Evolutionary conservation across 768 basidiomycete species (phyloP).

Genomic region (Tulasnella sp.): DNA sequence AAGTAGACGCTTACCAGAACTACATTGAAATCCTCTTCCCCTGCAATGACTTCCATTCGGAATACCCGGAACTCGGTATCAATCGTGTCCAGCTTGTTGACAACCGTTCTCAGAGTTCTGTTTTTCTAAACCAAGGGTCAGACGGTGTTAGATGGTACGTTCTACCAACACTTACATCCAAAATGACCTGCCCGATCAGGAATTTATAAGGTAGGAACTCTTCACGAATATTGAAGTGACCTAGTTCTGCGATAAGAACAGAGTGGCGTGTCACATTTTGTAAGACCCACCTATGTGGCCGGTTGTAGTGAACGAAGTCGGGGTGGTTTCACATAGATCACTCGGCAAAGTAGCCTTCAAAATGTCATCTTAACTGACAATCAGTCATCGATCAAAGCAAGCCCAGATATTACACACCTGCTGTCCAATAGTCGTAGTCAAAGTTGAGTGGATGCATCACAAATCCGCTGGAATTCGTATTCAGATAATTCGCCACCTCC

Average conservation of each 20-base stretch:
- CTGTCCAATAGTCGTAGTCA: constrained; percentile 79
- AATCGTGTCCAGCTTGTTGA: constrained; percentile 86
- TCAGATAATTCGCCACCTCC: constrained; percentile 43
- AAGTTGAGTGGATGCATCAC: constrained; percentile 48
- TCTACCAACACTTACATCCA: constrained; percentile 88
- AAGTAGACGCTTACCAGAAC: constrained; percentile 49
- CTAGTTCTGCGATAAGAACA: constrained; percentile 30
- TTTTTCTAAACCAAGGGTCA: constrained; percentile 55
- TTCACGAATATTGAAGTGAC: constrained; percentile 80
- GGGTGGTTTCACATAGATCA: constrained; percentile 54
- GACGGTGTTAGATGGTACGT: background rate
- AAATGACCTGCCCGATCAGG: constrained; percentile 79
- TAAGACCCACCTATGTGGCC: constrained; percentile 78
- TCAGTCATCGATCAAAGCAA: background rate
- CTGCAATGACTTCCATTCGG: constrained; percentile 92
- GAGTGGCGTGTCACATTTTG: too few species aligned
- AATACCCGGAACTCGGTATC: constrained; percentile 83
- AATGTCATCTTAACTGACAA: constrained; percentile 54
- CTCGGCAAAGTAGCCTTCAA: constrained; percentile 71
- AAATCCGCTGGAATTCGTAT: constrained; percentile 42
- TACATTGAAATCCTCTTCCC: constrained; percentile 74
- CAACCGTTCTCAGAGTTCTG: constrained; percentile 64
- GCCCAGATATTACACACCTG: constrained; percentile 38
- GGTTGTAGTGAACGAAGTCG: constrained; percentile 72
- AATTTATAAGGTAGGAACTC: constrained; percentile 87